A percentile compares a stretch with the other conserved stretches of the same genome.
phyloP scores from a whole-genome alignment of 306 rosid genomes.

The Fragaria vesca region DNA sequence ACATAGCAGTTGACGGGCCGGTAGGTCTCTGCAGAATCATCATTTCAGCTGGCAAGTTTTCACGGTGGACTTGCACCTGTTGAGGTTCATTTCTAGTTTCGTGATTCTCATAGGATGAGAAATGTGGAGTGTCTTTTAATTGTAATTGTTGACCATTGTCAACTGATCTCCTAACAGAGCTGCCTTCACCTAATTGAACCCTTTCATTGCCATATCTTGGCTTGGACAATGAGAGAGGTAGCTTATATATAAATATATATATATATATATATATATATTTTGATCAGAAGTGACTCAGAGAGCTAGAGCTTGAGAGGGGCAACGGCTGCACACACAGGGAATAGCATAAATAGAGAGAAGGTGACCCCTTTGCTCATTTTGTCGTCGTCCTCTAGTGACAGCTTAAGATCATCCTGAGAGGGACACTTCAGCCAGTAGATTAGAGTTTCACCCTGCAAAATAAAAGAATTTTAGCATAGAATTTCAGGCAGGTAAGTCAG shows the following conservation, averaged over 20 bases:
- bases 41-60: slow-evolving; percentile 4
- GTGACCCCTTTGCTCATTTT: not conserved
- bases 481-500: slow-evolving; percentile 36
- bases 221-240: not conserved
- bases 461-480: slow-evolving; percentile 39
- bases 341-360: not conserved
- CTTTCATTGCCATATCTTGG: slow-evolving; percentile 16
- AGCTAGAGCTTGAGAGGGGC: not conserved
- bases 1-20: slow-evolving; percentile 13
- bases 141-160: slow-evolving; percentile 20
- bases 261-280: too few relatives aligned
- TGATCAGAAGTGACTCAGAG: not conserved
- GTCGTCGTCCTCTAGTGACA: slow-evolving; percentile 35
- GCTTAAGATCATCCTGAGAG: slow-evolving; percentile 22
- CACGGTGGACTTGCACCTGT: not conserved
- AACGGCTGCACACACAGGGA: not conserved
- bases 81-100: not conserved
- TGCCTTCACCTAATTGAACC: slow-evolving; percentile 18
- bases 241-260: not conserved
- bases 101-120: not conserved
- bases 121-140: not conserved
- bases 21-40: slow-evolving; percentile 18
- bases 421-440: slow-evolving; percentile 51
- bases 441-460: slow-evolving; percentile 61
- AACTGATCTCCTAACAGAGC: slow-evolving; percentile 19